Evolutionary conservation across 345 rosid species (phyloP).

Genomic region (Linum trigynum): DNA sequence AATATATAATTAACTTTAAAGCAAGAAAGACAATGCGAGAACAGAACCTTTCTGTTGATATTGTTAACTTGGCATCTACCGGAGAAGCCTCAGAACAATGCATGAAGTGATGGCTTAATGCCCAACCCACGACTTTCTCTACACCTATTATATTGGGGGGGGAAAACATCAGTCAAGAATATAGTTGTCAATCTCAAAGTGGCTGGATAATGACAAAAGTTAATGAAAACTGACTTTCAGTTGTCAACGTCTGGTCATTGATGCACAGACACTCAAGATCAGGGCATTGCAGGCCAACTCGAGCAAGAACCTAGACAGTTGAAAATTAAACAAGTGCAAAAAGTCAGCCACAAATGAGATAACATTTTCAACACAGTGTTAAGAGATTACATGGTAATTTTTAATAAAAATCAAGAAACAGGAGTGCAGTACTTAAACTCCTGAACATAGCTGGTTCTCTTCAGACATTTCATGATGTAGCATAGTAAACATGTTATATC

Average conservation of each 20-base stretch:
- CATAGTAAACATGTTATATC: too few relatives aligned
- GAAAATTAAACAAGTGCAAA: not conserved
- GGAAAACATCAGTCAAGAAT: not conserved
- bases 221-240: conserved; percentile 51
- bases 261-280: conserved; percentile 64
- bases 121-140: conserved; percentile 96
- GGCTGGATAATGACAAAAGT: not conserved
- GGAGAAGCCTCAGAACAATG: conserved; percentile 45
- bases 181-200: not conserved
- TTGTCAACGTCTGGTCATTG: conserved; percentile 73
- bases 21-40: not conserved
- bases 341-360: not conserved
- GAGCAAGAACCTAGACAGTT: conserved; percentile 52
- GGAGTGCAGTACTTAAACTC: too few relatives aligned
- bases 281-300: conserved; percentile 65
- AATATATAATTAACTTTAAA: not conserved
- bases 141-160: conserved; percentile 40
- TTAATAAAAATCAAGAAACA: too few relatives aligned
- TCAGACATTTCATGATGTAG: too few relatives aligned
- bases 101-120: conserved; percentile 73
- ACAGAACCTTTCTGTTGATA: conserved; percentile 67
- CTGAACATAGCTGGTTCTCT: too few relatives aligned
- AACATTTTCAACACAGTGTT: too few relatives aligned
- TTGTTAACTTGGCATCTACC: conserved; percentile 55
- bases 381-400: too few relatives aligned